Evolutionary conservation across 306 rosid species (phyloP), one percentile per base, ranked within the genome.

Genomic region (Lablab purpureus): DNA sequence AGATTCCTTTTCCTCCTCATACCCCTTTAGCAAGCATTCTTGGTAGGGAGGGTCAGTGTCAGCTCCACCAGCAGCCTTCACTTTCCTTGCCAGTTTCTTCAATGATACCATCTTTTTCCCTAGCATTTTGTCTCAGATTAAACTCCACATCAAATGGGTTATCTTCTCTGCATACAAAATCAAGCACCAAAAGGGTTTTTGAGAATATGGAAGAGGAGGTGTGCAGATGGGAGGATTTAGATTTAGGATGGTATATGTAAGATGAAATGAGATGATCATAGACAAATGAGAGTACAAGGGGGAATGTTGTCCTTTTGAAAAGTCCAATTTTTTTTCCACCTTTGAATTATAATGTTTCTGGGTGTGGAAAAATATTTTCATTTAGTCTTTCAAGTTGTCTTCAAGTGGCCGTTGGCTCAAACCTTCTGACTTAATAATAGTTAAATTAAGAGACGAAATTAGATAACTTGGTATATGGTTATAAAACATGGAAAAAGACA

Each of bases 81-180:
- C 91, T 56, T 71, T 88, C 77, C 81, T 89, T 19, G 92, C 88
- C 51, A 95, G 85, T 81, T 91, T 92, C 84, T 81, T 89, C 60
- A 95, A 74, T 13, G 89, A 76, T 10, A 82, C 88, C 83, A 89
- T 89, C 75, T 82, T 87, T 52, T 87, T 94, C 49, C 88, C 90
- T 30, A 91, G 81, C 97, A 92, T 91, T 55, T 74, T 80, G 36
- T 5, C 8, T 58, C 3, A 12, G 13, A 14, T 27, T 17, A 64
- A 60, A n/a, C 59, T 10, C 5, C 45, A 28, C 12, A 10, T 52
- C 36, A 25, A 49, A 55, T n/a, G 54, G 65, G 27, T 56, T 22
- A 5, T 23, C 15, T 56, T 54, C 30, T 9, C 1, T 2, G 6
- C 1, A 15, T 6, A 51, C 9, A 49, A 62, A 58, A 21, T 18